Conservation (phyloP, 768 basidiomycete genomes). For the Xerocomus potaroensis region DNA sequence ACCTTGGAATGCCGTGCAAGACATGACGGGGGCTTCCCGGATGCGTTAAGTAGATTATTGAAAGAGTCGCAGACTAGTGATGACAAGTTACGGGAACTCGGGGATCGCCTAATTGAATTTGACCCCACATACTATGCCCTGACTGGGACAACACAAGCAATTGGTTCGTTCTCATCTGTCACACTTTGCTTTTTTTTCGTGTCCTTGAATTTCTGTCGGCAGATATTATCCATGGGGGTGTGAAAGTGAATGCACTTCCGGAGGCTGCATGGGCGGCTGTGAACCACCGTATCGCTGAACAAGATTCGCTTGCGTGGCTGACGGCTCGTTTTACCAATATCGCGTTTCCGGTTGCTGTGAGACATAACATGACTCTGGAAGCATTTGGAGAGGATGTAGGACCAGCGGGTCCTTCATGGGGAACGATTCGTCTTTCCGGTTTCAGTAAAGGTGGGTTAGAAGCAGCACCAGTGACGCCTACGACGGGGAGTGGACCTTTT, state of each 20-base stretch:
- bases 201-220: conserved; percentile 24
- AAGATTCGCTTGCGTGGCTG: conserved; percentile 22
- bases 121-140: conserved; percentile 16
- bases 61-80: conserved; percentile 20
- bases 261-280: conserved; percentile 36
- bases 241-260: conserved; percentile 46
- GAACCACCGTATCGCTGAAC: conserved; percentile 33
- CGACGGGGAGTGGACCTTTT: conserved; percentile 34
- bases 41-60: conserved; percentile 15
- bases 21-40: conserved; percentile 35
- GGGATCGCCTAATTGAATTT: conserved; percentile 16
- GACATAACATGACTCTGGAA: conserved; percentile 38
- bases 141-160: conserved; percentile 27
- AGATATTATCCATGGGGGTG: conserved; percentile 40
- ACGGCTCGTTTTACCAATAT: conserved; percentile 8
- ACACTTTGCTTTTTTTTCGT: conserved; percentile 6
- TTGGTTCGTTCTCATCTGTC: conserved; percentile 18
- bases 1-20: conserved; percentile 41
- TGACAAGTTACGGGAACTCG: conserved; percentile 15
- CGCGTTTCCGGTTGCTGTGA: conserved; percentile 15
- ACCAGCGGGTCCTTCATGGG: conserved; percentile 25
- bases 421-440: conserved; percentile 35
- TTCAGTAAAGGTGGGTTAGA: conserved; percentile 32
- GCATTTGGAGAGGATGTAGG: conserved; percentile 38
- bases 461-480: conserved; percentile 43